Conservation (phyloP, 805 yeast genomes). For the Candida peoriensis region DNA sequence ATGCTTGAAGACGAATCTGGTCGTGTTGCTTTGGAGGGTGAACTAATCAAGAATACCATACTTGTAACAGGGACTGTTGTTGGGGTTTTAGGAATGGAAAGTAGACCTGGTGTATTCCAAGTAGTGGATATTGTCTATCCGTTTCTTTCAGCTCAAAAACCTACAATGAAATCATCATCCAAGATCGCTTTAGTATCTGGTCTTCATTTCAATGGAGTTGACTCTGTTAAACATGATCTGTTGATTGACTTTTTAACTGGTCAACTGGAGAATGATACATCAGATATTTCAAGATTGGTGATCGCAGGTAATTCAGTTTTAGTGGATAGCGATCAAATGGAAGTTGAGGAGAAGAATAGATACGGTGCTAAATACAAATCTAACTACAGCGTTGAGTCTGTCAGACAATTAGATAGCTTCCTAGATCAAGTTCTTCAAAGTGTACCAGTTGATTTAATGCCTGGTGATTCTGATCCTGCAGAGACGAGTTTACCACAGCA, state of each 20-base stretch:
- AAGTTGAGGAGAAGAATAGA: constrained; percentile 24
- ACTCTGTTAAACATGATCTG: constrained; percentile 45
- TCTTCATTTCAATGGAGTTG: constrained; percentile 46
- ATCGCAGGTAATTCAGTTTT: constrained; percentile 70
- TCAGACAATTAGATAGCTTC: constrained; percentile 54
- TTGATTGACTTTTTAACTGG: constrained; percentile 71
- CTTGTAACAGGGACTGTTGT: constrained; percentile 88
- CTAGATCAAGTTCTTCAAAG: constrained; percentile 50
- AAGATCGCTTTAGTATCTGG: constrained; percentile 79
- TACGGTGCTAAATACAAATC: constrained; percentile 50
- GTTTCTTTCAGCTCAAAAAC: constrained; percentile 49
- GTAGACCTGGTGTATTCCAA: constrained; percentile 76
- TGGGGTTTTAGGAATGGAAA: constrained; percentile 83
- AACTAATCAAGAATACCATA: constrained; percentile 45
- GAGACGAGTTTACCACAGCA: constrained; percentile 84
- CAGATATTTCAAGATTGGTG: constrained; percentile 44
- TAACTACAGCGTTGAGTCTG: constrained; percentile 42
- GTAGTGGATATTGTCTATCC: constrained; percentile 80
- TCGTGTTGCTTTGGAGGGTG: constrained; percentile 66
- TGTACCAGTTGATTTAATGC: constrained; percentile 72
- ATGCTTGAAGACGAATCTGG: constrained; percentile 94
- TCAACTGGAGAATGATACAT: constrained; percentile 42
- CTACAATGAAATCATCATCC: constrained; percentile 13
- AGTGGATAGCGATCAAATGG: constrained; percentile 15
- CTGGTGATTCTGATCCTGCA: constrained; percentile 85